A percentile compares a stretch with the other conserved stretches of the same genome.
Evolutionary conservation across 768 basidiomycete genomes (phyloP).

Genomic region (Leccinum boreale): DNA sequence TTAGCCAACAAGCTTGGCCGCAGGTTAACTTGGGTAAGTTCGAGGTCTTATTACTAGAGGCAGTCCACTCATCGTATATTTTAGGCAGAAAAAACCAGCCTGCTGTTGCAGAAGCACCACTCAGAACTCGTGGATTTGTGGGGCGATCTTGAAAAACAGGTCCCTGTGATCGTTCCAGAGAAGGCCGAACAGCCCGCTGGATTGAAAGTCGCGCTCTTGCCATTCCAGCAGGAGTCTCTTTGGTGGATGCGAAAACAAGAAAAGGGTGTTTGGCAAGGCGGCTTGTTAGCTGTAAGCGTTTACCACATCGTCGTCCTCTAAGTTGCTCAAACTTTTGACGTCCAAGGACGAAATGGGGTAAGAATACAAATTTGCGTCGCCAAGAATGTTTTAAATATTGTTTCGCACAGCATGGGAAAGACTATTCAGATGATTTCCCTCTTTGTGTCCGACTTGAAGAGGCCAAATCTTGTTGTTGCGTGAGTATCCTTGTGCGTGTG

Average conservation of each 20-base stretch:
- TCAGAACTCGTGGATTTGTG: slow-evolving; percentile 81
- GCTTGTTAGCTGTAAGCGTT: slow-evolving; percentile 79
- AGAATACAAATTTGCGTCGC: slow-evolving; percentile 17
- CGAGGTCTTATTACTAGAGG: slow-evolving; percentile 7
- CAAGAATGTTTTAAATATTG: slow-evolving; percentile 7
- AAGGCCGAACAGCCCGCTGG: slow-evolving; percentile 76
- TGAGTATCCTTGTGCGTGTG: slow-evolving; percentile 35
- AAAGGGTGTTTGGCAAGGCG: slow-evolving; percentile 80
- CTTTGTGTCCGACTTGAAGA: slow-evolving; percentile 70
- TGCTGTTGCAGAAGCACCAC: slow-evolving; percentile 66
- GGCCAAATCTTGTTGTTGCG: slow-evolving; percentile 93
- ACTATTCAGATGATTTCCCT: slow-evolving; percentile 96
- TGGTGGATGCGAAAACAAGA: slow-evolving; percentile 98
- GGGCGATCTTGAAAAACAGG: slow-evolving; percentile 74
- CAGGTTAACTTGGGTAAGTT: slow-evolving; percentile 64
- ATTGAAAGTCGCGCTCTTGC: slow-evolving; percentile 83
- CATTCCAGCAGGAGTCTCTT: slow-evolving; percentile 94
- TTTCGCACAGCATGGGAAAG: slow-evolving; percentile 70
- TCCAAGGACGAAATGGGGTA: slow-evolving; percentile 88
- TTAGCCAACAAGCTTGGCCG: slow-evolving; percentile 63
- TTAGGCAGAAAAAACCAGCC: slow-evolving; percentile 68
- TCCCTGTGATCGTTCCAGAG: slow-evolving; percentile 59
- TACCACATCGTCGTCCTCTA: background rate
- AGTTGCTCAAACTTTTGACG: slow-evolving; percentile 6
- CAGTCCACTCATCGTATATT: slow-evolving; percentile 5